Evolutionary conservation across 2,329 filamentous ascomycete genomes (phyloP).

Genomic region (Fusarium hostae): DNA sequence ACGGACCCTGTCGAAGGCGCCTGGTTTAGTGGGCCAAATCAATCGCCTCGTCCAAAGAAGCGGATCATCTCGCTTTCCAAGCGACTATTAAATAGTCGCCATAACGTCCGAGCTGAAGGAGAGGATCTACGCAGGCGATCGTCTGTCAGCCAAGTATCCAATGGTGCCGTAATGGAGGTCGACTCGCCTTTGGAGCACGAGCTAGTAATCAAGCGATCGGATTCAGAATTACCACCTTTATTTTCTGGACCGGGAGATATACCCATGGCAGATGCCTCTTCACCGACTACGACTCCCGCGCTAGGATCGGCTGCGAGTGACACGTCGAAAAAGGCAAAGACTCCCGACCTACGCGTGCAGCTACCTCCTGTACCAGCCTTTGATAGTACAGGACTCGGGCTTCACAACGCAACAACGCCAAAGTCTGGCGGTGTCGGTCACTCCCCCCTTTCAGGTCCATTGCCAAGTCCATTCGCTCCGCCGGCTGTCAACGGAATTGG

Average conservation of each 20-base stretch:
- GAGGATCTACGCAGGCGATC: conserved; percentile 49
- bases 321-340: conserved; percentile 50
- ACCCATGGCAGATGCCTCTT: conserved; percentile 48
- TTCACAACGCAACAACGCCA: conserved; percentile 57
- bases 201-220: conserved; percentile 27
- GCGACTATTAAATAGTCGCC: conserved; percentile 62
- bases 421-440: conserved; percentile 58
- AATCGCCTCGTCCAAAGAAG: conserved; percentile 55
- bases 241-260: conserved; percentile 41
- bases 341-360: conserved; percentile 63
- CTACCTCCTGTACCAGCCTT: conserved; percentile 67
- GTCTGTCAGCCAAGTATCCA: conserved; percentile 36
- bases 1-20: conserved; percentile 65
- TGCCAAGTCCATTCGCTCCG: conserved; percentile 56
- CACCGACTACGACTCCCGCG: conserved; percentile 42
- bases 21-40: conserved; percentile 59
- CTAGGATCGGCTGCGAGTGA: conserved; percentile 27
- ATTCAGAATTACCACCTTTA: conserved; percentile 41
- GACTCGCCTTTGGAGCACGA: conserved; percentile 53
- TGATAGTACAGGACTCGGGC: conserved; percentile 51
- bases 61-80: conserved; percentile 65
- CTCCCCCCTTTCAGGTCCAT: conserved; percentile 62
- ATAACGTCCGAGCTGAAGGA: conserved; percentile 56
- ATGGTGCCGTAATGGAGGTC: conserved; percentile 53
- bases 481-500: conserved; percentile 56